These are phyloP conservation scores for Mycosphaerella sp. DNA, from an alignment of 2,329 filamentous ascomycete species.

Conservation along the genomic window DNA sequence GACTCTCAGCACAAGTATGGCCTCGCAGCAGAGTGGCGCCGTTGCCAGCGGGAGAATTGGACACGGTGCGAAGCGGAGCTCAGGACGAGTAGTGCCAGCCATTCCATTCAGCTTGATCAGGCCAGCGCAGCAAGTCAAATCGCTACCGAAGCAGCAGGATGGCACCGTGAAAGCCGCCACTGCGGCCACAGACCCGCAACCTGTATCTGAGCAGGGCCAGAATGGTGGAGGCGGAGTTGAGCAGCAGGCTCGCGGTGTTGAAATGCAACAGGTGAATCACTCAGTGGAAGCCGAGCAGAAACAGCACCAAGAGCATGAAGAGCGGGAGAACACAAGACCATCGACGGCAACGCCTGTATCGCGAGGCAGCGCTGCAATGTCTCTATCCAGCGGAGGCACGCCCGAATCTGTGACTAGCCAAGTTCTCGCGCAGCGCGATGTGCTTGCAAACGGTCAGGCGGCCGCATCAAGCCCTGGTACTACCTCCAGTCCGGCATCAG, in stretches of 20 bases:
- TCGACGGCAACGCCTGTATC: conserved; percentile 17
- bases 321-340: conserved; percentile 1
- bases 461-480: conserved; percentile 5
- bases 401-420: conserved; percentile 10
- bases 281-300: not conserved
- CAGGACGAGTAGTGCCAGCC: conserved; percentile 29
- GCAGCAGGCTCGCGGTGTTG: not conserved
- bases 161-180: conserved; percentile 3
- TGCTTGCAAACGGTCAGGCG: conserved; percentile 13
- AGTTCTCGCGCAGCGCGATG: not conserved
- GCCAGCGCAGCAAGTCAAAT: conserved; percentile 18
- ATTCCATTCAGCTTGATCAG: conserved; percentile 30
- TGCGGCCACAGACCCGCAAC: conserved; percentile 1
- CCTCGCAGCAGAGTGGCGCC: conserved; percentile 17
- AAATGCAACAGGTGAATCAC: not conserved
- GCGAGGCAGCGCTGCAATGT: conserved; percentile 17
- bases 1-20: conserved; percentile 16
- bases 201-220: conserved; percentile 7
- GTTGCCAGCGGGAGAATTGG: conserved; percentile 10
- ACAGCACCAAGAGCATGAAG: not conserved
- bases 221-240: not conserved
- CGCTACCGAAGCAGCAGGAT: conserved; percentile 12
- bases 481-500: conserved; percentile 12
- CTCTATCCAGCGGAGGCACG: conserved; percentile 15
- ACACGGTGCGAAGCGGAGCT: conserved; percentile 17